phyloP scores from a whole-genome alignment of 345 rosid species.

The Citrus inodora region DNA sequence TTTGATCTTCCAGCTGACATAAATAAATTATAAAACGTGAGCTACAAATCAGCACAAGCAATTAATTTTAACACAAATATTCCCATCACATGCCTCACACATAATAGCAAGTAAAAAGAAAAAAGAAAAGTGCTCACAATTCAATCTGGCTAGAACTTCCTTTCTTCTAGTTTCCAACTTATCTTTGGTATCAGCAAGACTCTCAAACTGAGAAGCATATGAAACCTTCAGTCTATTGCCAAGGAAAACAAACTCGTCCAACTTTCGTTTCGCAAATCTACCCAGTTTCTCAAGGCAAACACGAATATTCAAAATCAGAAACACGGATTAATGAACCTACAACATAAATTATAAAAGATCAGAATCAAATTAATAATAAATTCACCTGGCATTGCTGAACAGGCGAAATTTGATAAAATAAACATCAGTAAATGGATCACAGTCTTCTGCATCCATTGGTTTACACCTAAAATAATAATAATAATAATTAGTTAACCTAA shows the following conservation, averaged over 20 bases:
- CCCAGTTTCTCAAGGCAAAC: neutral
- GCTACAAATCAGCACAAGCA: neutral
- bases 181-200: constrained; percentile 59
- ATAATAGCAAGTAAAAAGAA: neutral
- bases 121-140: constrained; percentile 30
- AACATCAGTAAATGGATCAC: constrained; percentile 74
- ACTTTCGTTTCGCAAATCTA: constrained; percentile 83
- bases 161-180: constrained; percentile 79
- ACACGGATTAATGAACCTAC: neutral
- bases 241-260: constrained; percentile 76
- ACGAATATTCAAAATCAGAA: neutral
- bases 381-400: constrained; percentile 69
- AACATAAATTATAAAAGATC: neutral
- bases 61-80: neutral
- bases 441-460: constrained; percentile 94
- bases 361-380: neutral
- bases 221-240: constrained; percentile 70
- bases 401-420: constrained; percentile 75
- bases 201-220: constrained; percentile 82
- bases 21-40: neutral
- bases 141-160: constrained; percentile 64
- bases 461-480: constrained; percentile 41
- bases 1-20: constrained; percentile 49
- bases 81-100: neutral
- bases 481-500: neutral